phyloP scores from a whole-genome alignment of 257 asterid genomes.

The Solanum habrochaites region DNA sequence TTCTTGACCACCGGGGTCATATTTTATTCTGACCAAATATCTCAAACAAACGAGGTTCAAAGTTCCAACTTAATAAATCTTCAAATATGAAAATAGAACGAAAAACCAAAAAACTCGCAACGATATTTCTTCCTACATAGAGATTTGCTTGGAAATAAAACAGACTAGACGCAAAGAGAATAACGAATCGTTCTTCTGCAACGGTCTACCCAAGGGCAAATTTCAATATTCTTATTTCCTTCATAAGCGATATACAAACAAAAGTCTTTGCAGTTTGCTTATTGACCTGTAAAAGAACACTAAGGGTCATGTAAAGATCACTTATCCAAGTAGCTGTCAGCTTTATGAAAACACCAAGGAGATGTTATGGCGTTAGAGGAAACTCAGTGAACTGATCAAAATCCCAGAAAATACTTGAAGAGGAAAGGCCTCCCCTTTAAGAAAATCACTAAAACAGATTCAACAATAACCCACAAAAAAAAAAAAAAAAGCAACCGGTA shows the following conservation, averaged over 20 bases:
- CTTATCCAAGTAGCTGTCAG: not conserved
- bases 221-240: not conserved
- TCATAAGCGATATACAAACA: not conserved
- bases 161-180: not conserved
- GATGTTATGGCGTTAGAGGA: not conserved
- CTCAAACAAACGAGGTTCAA: not conserved
- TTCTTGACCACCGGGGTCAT: not conserved
- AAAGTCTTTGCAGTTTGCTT: not conserved
- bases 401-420: not conserved
- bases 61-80: not conserved
- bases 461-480: not conserved
- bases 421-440: not conserved
- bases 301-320: not conserved
- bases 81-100: no score
- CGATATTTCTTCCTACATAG: not conserved
- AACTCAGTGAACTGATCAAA: not conserved
- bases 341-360: not conserved
- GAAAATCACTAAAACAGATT: not conserved
- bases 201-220: not conserved
- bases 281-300: not conserved
- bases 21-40: not conserved
- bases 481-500: not conserved
- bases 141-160: not conserved
- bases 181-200: not conserved
- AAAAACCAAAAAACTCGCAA: not conserved